Conservation (phyloP, 345 rosid genomes). For the Lumnitzera racemosa region DNA sequence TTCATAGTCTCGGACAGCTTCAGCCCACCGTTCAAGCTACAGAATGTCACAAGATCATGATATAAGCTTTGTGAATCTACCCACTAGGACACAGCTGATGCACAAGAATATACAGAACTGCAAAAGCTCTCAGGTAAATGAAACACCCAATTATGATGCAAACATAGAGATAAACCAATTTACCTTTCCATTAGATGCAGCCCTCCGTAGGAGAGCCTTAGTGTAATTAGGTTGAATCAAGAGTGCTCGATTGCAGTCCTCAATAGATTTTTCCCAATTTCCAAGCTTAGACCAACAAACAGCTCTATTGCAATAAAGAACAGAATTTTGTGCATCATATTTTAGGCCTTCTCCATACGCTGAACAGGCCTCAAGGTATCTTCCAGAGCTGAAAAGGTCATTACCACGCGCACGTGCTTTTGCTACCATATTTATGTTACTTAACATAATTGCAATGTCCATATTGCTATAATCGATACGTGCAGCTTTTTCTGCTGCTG, state of each 20-base stretch:
- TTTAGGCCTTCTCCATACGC: constrained; percentile 95
- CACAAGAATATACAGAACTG: neutral
- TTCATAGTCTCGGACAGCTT: constrained; percentile 82
- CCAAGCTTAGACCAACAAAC: constrained; percentile 97
- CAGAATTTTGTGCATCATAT: constrained; percentile 52
- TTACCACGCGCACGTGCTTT: constrained; percentile 78
- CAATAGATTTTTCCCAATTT: constrained; percentile 75
- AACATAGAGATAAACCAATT: constrained; percentile 2
- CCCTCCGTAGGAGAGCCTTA: constrained; percentile 85
- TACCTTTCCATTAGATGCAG: constrained; percentile 91
- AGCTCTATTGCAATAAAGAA: constrained; percentile 94
- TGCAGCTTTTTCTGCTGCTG: constrained; percentile 71
- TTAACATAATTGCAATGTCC: constrained; percentile 49
- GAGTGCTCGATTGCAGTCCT: constrained; percentile 82
- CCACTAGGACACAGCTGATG: neutral
- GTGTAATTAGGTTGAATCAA: constrained; percentile 60
- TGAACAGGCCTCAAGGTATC: constrained; percentile 71
- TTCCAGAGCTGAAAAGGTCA: constrained; percentile 69
- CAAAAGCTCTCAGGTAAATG: neutral
- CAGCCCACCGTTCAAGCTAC: constrained; percentile 78
- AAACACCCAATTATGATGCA: neutral
- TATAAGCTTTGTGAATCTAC: neutral
- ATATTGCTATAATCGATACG: constrained; percentile 46
- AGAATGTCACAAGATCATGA: constrained; percentile 5
- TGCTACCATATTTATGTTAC: constrained; percentile 60